phyloP scores from a whole-genome alignment of 805 yeast species.

The Barnettozyma californica region DNA sequence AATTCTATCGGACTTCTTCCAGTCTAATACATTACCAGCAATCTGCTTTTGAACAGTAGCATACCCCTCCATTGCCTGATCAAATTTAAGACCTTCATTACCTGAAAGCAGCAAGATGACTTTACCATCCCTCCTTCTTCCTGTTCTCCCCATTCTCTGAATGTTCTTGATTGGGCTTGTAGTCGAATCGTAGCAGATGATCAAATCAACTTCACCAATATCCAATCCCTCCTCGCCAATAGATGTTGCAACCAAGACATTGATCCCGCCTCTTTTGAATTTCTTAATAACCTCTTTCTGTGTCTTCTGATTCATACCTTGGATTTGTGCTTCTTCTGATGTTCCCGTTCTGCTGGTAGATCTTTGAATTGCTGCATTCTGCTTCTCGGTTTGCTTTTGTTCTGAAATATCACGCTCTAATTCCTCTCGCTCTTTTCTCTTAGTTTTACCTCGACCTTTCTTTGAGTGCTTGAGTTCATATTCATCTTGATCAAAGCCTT shows the following conservation, averaged over 20 bases:
- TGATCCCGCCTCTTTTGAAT: slow-evolving; percentile 68
- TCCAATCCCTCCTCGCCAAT: slow-evolving; percentile 99
- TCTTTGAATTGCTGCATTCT: slow-evolving; percentile 30
- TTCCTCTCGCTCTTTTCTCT: slow-evolving; percentile 28
- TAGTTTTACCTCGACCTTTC: slow-evolving; percentile 38
- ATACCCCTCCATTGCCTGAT: slow-evolving; percentile 81
- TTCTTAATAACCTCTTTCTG: slow-evolving; percentile 75
- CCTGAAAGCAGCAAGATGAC: slow-evolving; percentile 71
- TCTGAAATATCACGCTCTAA: slow-evolving; percentile 26
- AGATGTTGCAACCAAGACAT: slow-evolving; percentile 88
- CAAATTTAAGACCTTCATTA: slow-evolving; percentile 73
- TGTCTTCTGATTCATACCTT: slow-evolving; percentile 86
- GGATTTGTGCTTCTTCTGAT: slow-evolving; percentile 69
- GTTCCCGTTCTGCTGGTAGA: slow-evolving; percentile 44
- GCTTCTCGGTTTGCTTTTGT: slow-evolving; percentile 28
- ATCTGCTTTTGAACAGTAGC: slow-evolving; percentile 70
- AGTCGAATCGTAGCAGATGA: slow-evolving; percentile 89
- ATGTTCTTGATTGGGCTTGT: slow-evolving; percentile 88
- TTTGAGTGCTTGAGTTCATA: slow-evolving; percentile 39
- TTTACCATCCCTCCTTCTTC: slow-evolving; percentile 87
- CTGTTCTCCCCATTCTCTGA: slow-evolving; percentile 98
- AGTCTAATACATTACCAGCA: slow-evolving; percentile 38
- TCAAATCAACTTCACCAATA: slow-evolving; percentile 95
- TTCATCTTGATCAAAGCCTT: slow-evolving; percentile 55
- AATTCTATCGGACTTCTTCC: slow-evolving; percentile 55